Evolutionary conservation across 805 yeast genomes (phyloP).

Genomic region (Ogataea ramenticola): DNA sequence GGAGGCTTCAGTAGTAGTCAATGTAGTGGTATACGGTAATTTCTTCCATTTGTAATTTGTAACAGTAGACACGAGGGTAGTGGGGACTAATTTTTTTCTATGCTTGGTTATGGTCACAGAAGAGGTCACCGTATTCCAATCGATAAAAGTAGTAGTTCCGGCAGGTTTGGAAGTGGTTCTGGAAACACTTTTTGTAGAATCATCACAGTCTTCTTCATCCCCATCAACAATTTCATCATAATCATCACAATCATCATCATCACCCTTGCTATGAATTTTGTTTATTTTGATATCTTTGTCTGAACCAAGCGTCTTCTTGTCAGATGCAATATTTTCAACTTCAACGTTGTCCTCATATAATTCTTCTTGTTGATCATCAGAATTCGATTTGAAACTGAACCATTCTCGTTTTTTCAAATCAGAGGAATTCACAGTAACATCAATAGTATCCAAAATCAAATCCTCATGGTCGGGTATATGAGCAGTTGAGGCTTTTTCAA

Average conservation of each 20-base stretch:
- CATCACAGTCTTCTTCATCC: background rate
- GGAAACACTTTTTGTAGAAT: no score
- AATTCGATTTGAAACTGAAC: background rate
- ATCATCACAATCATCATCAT: background rate
- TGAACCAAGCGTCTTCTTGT: no score
- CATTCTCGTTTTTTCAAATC: background rate
- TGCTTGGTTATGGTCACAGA: constrained; percentile 10
- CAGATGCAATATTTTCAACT: no score
- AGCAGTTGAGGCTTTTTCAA: no score
- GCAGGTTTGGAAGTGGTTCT: no score
- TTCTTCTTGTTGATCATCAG: background rate
- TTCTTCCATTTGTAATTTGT: background rate
- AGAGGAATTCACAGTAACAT: background rate
- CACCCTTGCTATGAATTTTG: background rate
- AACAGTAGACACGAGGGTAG: background rate
- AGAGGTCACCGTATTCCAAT: background rate
- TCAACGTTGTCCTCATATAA: background rate
- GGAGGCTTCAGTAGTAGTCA: constrained; percentile 6
- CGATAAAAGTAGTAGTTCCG: background rate
- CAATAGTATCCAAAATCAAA: background rate
- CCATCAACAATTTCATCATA: background rate
- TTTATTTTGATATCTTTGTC: no score
- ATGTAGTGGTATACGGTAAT: constrained; percentile 7
- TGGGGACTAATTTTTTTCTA: background rate
- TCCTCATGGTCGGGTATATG: background rate